Percentiles rank a stretch among this genome's conserved stretches.
phyloP scores from a whole-genome alignment of 2,329 filamentous ascomycete genomes.

The Hypoxylon sp. region DNA sequence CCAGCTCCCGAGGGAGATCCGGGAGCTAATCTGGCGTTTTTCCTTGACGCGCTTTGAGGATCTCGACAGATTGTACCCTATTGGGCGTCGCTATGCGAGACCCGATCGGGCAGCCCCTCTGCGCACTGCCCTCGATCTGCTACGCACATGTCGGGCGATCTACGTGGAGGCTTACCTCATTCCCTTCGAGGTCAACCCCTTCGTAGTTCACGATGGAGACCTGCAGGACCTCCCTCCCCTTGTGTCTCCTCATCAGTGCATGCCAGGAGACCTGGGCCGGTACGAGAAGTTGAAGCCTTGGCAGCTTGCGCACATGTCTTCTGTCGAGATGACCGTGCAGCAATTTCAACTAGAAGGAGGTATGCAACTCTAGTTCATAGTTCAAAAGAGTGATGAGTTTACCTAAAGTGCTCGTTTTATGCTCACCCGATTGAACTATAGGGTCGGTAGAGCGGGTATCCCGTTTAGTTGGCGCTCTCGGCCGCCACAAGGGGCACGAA shows the following conservation, averaged over 20 bases:
- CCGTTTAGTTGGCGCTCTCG: constrained; percentile 40
- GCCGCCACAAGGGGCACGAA: constrained; percentile 41
- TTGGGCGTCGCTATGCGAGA: constrained; percentile 33
- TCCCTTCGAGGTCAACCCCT: constrained; percentile 46
- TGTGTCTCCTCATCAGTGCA: constrained; percentile 33
- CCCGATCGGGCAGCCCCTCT: constrained; percentile 45
- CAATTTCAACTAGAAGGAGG: constrained; percentile 46
- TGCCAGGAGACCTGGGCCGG: constrained; percentile 14
- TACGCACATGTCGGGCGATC: constrained; percentile 46
- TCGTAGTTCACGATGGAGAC: constrained; percentile 38
- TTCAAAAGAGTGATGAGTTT: not conserved
- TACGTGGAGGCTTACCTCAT: constrained; percentile 47
- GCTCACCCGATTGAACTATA: constrained; percentile 14
- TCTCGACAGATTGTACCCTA: constrained; percentile 29
- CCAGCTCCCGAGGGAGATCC: constrained; percentile 45
- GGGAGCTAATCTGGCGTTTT: constrained; percentile 46
- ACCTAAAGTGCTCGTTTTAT: not conserved
- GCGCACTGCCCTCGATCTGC: constrained; percentile 41
- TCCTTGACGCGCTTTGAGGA: constrained; percentile 44
- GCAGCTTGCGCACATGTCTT: constrained; percentile 47
- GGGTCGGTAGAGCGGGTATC: constrained; percentile 43
- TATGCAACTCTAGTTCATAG: constrained; percentile 24
- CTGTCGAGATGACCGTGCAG: constrained; percentile 43
- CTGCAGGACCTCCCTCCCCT: constrained; percentile 35
- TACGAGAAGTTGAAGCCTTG: constrained; percentile 41